Evolutionary conservation across 805 yeast species (phyloP).

Genomic region (Pichia gijzeniarum): DNA sequence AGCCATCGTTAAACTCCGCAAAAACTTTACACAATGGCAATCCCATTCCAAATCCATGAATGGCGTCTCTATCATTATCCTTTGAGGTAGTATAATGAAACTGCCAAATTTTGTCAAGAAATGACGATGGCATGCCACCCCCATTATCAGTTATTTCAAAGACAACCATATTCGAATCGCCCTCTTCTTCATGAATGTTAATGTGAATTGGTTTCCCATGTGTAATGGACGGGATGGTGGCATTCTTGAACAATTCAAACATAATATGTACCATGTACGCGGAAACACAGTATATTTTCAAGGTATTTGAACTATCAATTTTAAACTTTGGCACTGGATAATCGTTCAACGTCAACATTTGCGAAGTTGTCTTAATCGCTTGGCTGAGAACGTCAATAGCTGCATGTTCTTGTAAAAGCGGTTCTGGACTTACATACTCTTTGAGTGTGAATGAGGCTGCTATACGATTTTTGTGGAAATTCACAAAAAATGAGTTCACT

Average conservation of each 20-base stretch:
- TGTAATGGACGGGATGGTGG: constrained; percentile 25
- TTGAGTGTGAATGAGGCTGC: constrained; percentile 22
- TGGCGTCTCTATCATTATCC: constrained; percentile 20
- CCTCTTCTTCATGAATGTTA: constrained; percentile 7
- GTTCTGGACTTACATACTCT: constrained; percentile 17
- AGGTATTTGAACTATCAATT: not conserved
- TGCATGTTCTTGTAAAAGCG: constrained; percentile 14
- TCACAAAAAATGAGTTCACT: constrained; percentile 21
- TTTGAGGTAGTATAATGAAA: constrained; percentile 28
- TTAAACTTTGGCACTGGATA: constrained; percentile 28
- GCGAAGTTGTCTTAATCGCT: constrained; percentile 20
- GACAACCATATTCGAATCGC: constrained; percentile 7
- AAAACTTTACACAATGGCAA: constrained; percentile 27
- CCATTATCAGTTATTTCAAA: constrained; percentile 26
- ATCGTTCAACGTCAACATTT: constrained; percentile 22
- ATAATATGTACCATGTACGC: constrained; percentile 28
- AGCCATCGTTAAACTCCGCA: constrained; percentile 24
- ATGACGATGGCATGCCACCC: constrained; percentile 23
- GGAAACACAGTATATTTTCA: constrained; percentile 21
- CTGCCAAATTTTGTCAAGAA: constrained; percentile 24
- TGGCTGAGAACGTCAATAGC: constrained; percentile 13
- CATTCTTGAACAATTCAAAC: constrained; percentile 28
- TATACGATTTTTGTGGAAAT: constrained; percentile 23
- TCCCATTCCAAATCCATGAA: constrained; percentile 31
- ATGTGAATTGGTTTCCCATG: constrained; percentile 17